These are phyloP conservation scores for Calonectria ilicicola DNA, from an alignment of 2,329 filamentous ascomycete species.

Conservation along the genomic window DNA sequence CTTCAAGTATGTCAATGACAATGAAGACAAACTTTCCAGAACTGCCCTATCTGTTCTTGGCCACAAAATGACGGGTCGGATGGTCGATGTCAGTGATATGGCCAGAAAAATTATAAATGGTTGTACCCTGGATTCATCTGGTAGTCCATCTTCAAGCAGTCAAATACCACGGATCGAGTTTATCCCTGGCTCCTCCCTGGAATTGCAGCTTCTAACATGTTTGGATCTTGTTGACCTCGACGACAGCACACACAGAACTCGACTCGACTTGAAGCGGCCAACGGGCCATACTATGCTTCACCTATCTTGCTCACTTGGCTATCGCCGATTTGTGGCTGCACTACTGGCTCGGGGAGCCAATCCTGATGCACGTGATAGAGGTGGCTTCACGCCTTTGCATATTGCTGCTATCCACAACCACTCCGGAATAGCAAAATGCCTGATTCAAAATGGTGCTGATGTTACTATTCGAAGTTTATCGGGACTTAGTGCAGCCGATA, in stretches of 20 bases:
- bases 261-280: slow-evolving; percentile 72
- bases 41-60: slow-evolving; percentile 73
- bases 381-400: slow-evolving; percentile 86
- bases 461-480: slow-evolving; percentile 76
- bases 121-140: slow-evolving; percentile 59
- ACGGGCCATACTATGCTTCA: slow-evolving; percentile 87
- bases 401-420: slow-evolving; percentile 83
- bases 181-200: slow-evolving; percentile 67
- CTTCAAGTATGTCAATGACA: slow-evolving; percentile 82
- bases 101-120: slow-evolving; percentile 69
- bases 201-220: slow-evolving; percentile 77
- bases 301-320: slow-evolving; percentile 79
- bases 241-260: slow-evolving; percentile 75
- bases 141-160: slow-evolving; percentile 55
- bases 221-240: slow-evolving; percentile 85
- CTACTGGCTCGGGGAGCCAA: slow-evolving; percentile 83
- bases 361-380: slow-evolving; percentile 79
- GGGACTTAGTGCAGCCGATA: slow-evolving; percentile 77
- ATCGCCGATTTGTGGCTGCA: slow-evolving; percentile 81
- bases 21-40: slow-evolving; percentile 75
- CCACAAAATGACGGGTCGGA: slow-evolving; percentile 73
- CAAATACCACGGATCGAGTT: slow-evolving; percentile 56
- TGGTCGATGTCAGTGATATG: slow-evolving; percentile 71
- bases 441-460: slow-evolving; percentile 81
- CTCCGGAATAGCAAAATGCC: slow-evolving; percentile 78